These are phyloP conservation scores for Apiospora saccharicola DNA, from an alignment of 2,329 filamentous ascomycete species.

Conservation along the genomic window DNA sequence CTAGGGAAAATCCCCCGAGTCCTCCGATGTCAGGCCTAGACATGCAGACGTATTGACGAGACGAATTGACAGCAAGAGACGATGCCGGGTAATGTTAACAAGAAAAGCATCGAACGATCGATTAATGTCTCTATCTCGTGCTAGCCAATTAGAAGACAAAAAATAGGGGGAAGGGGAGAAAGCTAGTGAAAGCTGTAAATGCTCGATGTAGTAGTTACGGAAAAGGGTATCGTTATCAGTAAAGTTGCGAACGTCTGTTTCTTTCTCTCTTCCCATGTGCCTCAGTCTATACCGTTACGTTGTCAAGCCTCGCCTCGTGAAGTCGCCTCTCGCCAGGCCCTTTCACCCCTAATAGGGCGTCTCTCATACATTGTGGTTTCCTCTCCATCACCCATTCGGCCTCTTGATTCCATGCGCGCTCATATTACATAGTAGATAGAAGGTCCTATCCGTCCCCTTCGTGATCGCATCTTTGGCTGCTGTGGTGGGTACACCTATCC, in stretches of 20 bases:
- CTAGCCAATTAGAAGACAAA: neutral
- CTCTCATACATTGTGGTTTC: neutral
- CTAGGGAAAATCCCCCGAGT: neutral
- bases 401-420: neutral
- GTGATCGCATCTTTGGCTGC: neutral
- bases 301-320: neutral
- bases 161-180: no score
- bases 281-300: neutral
- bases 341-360: neutral
- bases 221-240: constrained; percentile 9
- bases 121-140: neutral
- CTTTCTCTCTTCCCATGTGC: neutral
- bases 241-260: neutral
- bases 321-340: neutral
- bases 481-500: neutral
- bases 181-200: constrained; percentile 3
- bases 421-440: neutral
- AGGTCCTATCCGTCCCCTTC: neutral
- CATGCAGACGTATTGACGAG: neutral
- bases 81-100: neutral
- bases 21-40: neutral
- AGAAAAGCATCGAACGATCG: neutral
- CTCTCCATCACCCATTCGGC: neutral
- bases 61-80: neutral
- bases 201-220: neutral